Evolutionary conservation across 345 rosid genomes (phyloP).

Genomic region (Gossypium rotundifolium): DNA sequence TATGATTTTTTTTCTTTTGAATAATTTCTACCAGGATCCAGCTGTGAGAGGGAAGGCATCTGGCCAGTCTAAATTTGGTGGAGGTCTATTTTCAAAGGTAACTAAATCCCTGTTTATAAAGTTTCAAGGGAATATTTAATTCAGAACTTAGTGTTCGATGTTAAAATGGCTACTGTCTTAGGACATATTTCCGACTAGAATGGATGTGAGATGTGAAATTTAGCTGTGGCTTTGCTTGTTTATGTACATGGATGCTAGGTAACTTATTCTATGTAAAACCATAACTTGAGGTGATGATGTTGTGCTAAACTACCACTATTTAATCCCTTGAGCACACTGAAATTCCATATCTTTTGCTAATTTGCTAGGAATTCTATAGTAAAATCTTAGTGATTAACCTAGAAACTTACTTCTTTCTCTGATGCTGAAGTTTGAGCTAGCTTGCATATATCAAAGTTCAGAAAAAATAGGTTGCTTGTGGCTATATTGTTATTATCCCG

Average conservation of each 20-base stretch:
- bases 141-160: not conserved
- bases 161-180: not conserved
- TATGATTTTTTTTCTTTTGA: not conserved
- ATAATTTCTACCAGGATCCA: conserved; percentile 35
- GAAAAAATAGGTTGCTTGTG: not conserved
- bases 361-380: not conserved
- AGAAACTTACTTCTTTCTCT: not conserved
- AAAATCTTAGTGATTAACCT: not conserved
- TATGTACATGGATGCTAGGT: not conserved
- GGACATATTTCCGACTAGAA: not conserved
- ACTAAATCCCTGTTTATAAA: conserved; percentile 14
- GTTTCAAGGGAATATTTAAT: not conserved
- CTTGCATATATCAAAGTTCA: not conserved
- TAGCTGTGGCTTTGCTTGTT: not conserved
- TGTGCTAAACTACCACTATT: not conserved
- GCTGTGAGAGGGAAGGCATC: conserved; percentile 41
- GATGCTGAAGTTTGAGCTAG: conserved; percentile 1
- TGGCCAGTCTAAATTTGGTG: conserved; percentile 35
- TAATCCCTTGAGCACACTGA: not conserved
- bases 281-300: not conserved
- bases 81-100: conserved; percentile 52
- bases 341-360: not conserved
- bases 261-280: not conserved
- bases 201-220: not conserved
- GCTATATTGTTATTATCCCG: not conserved